Percentiles rank a stretch among this genome's conserved stretches.
Conservation (phyloP, 768 basidiomycete species). For the Lactarius sp. region DNA sequence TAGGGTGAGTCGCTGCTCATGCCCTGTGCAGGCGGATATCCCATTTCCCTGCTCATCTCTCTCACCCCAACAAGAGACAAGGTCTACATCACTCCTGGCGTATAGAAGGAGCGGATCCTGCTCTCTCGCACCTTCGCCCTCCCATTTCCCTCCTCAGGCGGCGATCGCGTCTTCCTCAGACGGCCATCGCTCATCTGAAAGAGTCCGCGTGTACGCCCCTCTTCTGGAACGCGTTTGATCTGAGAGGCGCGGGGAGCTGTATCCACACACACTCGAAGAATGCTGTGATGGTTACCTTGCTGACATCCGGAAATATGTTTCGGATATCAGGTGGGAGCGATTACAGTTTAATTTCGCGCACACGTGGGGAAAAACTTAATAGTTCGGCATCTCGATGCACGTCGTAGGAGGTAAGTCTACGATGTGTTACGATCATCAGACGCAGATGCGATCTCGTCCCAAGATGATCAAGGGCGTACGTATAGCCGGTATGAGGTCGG, state of each 20-base stretch:
- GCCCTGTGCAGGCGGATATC: not conserved
- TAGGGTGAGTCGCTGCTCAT: conserved; percentile 42
- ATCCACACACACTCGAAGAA: conserved; percentile 91
- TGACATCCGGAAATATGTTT: conserved; percentile 68
- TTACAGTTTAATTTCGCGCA: not conserved
- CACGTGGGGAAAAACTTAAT: not conserved
- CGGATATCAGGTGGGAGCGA: conserved; percentile 56
- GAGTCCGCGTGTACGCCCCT: conserved; percentile 87
- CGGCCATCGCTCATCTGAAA: conserved; percentile 65
- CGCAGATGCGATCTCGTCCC: not conserved
- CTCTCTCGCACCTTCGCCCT: conserved; percentile 85
- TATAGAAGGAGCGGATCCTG: conserved; percentile 85
- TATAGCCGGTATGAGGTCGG: conserved; percentile 65
- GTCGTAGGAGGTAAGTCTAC: conserved; percentile 5
- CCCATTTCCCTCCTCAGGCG: conserved; percentile 66
- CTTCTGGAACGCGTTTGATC: conserved; percentile 88
- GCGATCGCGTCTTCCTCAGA: conserved; percentile 73
- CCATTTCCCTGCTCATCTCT: not conserved
- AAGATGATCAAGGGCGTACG: conserved; percentile 93
- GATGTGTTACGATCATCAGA: not conserved
- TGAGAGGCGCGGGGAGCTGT: conserved; percentile 75
- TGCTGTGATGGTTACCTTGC: conserved; percentile 81
- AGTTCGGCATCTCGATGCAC: not conserved
- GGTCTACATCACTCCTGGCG: conserved; percentile 84
- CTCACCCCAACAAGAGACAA: conserved; percentile 45